Percentiles rank a stretch among this genome's conserved stretches.
These are phyloP conservation scores for Conringia planisiliqua DNA, from an alignment of 345 rosid species.

Conservation along the genomic window DNA sequence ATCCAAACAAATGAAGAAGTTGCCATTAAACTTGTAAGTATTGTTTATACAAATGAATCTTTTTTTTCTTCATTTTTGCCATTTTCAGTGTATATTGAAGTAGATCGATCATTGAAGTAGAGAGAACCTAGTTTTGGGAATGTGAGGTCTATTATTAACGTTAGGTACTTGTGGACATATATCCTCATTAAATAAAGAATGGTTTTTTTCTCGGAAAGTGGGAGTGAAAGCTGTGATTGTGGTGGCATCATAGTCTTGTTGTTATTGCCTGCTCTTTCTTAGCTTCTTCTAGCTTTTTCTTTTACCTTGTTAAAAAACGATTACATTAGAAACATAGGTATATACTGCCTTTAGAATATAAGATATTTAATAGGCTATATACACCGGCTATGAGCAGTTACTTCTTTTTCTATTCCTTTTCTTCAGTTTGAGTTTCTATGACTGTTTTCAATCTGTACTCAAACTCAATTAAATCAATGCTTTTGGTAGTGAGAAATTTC, in stretches of 20 bases:
- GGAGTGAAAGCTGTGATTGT: slow-evolving; percentile 13
- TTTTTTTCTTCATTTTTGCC: not conserved
- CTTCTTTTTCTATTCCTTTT: not conserved
- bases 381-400: not conserved
- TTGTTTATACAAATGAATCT: not conserved
- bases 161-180: not conserved
- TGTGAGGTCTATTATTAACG: slow-evolving; percentile 1
- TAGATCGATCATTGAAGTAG: slow-evolving; percentile 11
- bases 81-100: not conserved
- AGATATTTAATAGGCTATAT: not conserved
- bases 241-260: not conserved
- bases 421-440: not conserved
- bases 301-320: not conserved
- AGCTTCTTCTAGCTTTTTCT: slow-evolving; percentile 9
- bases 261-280: slow-evolving; percentile 5
- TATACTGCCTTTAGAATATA: not conserved
- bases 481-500: not conserved
- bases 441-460: not conserved
- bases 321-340: not conserved
- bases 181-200: not conserved
- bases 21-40: slow-evolving; percentile 95
- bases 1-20: slow-evolving; percentile 95
- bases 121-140: not conserved
- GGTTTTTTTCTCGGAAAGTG: not conserved
- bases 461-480: not conserved